Percentiles rank a stretch among this genome's conserved stretches.
Conservation (phyloP, 2,329 filamentous ascomycete genomes). For the Xylariaceae sp. region DNA sequence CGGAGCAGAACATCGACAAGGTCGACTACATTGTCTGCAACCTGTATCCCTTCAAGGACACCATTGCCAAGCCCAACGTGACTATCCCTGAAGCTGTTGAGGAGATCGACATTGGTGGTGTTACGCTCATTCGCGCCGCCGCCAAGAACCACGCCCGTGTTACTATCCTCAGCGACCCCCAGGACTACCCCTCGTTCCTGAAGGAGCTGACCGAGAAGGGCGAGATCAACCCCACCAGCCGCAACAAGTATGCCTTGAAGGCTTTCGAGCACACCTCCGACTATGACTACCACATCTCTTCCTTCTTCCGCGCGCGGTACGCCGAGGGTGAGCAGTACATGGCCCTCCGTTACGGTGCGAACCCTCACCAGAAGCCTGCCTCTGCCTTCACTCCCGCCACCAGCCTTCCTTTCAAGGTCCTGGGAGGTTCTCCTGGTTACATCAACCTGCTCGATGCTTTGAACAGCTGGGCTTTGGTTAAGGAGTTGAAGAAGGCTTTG, state of each 20-base stretch:
- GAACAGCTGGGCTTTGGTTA: slow-evolving; percentile 95
- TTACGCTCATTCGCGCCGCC: slow-evolving; percentile 90
- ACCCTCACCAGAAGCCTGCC: slow-evolving; percentile 97
- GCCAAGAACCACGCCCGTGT: slow-evolving; percentile 97
- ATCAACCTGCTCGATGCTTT: slow-evolving; percentile 95
- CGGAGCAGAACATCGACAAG: slow-evolving; percentile 90
- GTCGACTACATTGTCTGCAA: slow-evolving; percentile 98
- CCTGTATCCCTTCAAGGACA: slow-evolving; percentile 98
- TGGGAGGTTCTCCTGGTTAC: slow-evolving; percentile 85
- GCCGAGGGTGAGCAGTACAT: slow-evolving; percentile 80
- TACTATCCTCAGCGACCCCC: slow-evolving; percentile 90
- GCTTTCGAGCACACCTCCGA: slow-evolving; percentile 97
- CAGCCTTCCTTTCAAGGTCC: slow-evolving; percentile 87
- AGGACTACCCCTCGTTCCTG: slow-evolving; percentile 90
- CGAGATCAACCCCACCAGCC: slow-evolving; percentile 77
- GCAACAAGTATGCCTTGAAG: slow-evolving; percentile 89
- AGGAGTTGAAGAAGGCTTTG: slow-evolving; percentile 87
- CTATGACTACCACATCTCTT: slow-evolving; percentile 90
- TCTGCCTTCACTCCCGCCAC: slow-evolving; percentile 70
- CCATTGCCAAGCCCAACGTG: slow-evolving; percentile 92
- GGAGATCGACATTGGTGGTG: slow-evolving; percentile 97
- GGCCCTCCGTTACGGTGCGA: slow-evolving; percentile 87
- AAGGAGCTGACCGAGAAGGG: slow-evolving; percentile 75
- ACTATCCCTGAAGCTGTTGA: slow-evolving; percentile 95
- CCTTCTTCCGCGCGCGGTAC: slow-evolving; percentile 97